These are phyloP conservation scores for Xylariaceae sp. DNA, from an alignment of 2,329 filamentous ascomycete genomes.

Conservation along the genomic window DNA sequence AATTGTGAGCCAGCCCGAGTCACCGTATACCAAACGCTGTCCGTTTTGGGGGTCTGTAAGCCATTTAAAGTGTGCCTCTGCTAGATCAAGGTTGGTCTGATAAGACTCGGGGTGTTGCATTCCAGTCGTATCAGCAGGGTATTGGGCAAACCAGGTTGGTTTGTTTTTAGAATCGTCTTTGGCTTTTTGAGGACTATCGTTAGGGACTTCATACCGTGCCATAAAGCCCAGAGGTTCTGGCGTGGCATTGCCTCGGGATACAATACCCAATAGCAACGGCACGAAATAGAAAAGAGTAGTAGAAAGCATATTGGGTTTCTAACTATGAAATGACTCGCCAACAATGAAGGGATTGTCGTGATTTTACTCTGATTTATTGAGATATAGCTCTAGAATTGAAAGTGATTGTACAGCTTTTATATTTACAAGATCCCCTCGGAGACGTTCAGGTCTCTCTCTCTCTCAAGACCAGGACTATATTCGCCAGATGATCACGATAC, in stretches of 20 bases:
- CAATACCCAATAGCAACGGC: neutral
- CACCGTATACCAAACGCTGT: neutral
- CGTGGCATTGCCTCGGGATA: neutral
- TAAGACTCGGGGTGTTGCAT: conserved; percentile 2
- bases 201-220: neutral
- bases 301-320: neutral
- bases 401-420: neutral
- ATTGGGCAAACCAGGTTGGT: conserved; percentile 5
- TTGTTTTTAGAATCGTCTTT: neutral
- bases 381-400: neutral
- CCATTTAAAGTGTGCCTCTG: conserved; percentile 6
- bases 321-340: neutral
- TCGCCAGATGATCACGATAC: neutral
- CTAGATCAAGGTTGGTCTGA: conserved; percentile 3
- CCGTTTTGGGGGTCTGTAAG: neutral
- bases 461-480: neutral
- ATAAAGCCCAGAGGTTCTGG: neutral
- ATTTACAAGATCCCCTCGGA: neutral
- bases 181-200: neutral
- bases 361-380: neutral
- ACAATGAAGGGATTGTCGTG: neutral
- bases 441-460: neutral
- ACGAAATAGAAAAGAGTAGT: neutral
- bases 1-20: conserved; percentile 8
- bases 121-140: neutral